Base-by-base conservation (phyloP, 805 yeast species). In the Pichia scutulata region DNA sequence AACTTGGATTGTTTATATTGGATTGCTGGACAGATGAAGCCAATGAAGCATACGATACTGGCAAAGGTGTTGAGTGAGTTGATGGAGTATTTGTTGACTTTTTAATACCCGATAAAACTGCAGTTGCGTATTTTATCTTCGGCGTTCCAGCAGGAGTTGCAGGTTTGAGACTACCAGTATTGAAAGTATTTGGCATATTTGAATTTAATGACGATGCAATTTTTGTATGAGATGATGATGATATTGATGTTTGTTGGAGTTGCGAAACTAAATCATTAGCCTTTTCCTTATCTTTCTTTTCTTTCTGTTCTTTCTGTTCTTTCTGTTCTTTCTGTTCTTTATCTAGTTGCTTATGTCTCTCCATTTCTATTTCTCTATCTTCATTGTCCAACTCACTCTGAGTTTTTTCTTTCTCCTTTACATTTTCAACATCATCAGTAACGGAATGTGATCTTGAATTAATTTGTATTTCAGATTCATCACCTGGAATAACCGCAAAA, bases 71-170 rank as follows among this genome's bases (percentile, higher is more conserved):
- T 19, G 56, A 23, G 7, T 48, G 28, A 18, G 52, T 41, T 36
- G 47, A 43, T 30, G 43, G 26, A 9, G 49, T 39, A 16, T 42
- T 14, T 18, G 52, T 23, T 18, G 47, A 21, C 22, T 48, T 52
- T 24, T 63, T 53, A 14, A 62, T 60, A 13, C 60, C 59, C 9
- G 67, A 55, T 10, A 60, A 50, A 9, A 65, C 67, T 10, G 65
- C 62, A 24, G 67, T 58, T 18, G 66, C 66, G 48, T 70, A 66
- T 43, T 67, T 64, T 51, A 73, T 60, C 59, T 65, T 70, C n/a
- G 76, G 75, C 1, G 76, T 65, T 19, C 65, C 62, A 41, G 62
- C 62, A 33, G 66, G 61, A 23, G 64, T 62, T 5, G 66, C 60
- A 9, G 65, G 65, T 44, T 60, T 60, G 24, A 58, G 49, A 2